Conservation (phyloP, 164 flowering plant genomes). For the Macadamia integrifolia region DNA sequence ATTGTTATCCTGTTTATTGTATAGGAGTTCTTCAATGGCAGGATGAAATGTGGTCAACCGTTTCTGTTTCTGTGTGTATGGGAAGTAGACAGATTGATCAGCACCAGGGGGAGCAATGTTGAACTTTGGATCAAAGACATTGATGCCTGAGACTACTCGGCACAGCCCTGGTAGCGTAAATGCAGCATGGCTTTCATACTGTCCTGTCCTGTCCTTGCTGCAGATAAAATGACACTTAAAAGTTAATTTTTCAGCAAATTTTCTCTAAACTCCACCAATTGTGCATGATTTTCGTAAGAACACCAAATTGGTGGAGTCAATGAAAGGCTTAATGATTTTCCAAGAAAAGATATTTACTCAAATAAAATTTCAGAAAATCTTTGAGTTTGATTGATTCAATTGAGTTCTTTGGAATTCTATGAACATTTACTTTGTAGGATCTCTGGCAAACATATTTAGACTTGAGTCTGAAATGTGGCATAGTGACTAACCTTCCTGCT, state of each 20-base stretch:
- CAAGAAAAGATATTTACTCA: neutral
- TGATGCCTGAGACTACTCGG: slow-evolving; percentile 84
- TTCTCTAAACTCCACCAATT: neutral
- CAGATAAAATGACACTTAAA: slow-evolving; percentile 7
- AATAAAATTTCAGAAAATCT: neutral
- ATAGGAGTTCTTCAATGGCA: slow-evolving; percentile 80
- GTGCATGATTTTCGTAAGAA: neutral
- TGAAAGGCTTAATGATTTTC: neutral
- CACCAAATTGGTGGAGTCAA: neutral
- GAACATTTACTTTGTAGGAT: too few species aligned
- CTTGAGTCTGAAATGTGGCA: neutral
- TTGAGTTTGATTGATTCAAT: neutral
- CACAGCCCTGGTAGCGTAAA: slow-evolving; percentile 88
- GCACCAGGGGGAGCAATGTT: slow-evolving; percentile 97
- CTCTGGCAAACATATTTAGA: neutral
- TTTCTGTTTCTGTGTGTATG: slow-evolving; percentile 55
- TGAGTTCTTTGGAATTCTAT: too few species aligned
- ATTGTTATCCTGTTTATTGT: slow-evolving; percentile 50
- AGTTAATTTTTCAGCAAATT: neutral
- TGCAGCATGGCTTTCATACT: slow-evolving; percentile 81
- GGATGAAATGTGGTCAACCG: slow-evolving; percentile 61
- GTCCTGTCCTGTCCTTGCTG: slow-evolving; percentile 90
- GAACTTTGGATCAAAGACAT: slow-evolving; percentile 90
- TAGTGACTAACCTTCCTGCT: slow-evolving; percentile 67
- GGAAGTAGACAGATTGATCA: slow-evolving; percentile 85